Conservation (phyloP, 2,329 filamentous ascomycete species). For the Corinectria fuckeliana region DNA sequence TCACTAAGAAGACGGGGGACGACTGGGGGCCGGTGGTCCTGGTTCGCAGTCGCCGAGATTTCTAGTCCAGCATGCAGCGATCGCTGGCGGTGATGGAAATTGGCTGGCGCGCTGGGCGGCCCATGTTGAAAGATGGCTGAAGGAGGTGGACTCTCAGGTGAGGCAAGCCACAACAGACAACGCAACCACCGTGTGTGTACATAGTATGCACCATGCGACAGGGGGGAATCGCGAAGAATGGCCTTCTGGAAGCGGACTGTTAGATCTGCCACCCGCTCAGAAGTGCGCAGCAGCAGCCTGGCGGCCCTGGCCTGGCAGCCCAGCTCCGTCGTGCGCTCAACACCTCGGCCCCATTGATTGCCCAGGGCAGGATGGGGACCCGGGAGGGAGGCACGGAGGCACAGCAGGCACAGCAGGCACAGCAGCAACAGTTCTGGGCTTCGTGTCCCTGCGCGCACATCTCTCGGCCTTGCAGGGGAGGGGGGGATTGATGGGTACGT, state of each 20-base stretch:
- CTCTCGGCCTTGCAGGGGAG: slow-evolving; percentile 31
- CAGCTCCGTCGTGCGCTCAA: slow-evolving; percentile 35
- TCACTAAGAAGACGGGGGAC: background rate
- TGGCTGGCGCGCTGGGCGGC: slow-evolving; percentile 22
- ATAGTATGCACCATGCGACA: no score
- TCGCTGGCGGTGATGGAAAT: slow-evolving; percentile 31
- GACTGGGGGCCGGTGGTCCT: slow-evolving; percentile 4
- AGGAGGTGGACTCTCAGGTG: slow-evolving; percentile 30
- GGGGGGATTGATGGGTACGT: no score
- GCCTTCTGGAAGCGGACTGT: slow-evolving; percentile 33
- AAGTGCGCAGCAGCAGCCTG: slow-evolving; percentile 25
- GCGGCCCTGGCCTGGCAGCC: slow-evolving; percentile 29
- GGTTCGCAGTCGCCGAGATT: slow-evolving; percentile 38
- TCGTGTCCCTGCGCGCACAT: slow-evolving; percentile 30
- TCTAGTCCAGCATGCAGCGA: slow-evolving; percentile 8
- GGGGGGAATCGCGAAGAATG: slow-evolving; percentile 24
- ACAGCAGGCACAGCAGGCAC: no score
- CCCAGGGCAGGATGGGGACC: slow-evolving; percentile 10
- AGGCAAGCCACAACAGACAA: slow-evolving; percentile 38
- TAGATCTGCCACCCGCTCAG: slow-evolving; percentile 33
- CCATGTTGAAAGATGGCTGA: slow-evolving; percentile 6
- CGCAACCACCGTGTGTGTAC: slow-evolving; percentile 25
- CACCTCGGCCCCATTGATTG: slow-evolving; percentile 27
- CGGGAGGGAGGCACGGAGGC: no score
- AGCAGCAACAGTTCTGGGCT: slow-evolving; percentile 20